A percentile compares a stretch with the other conserved stretches of the same genome.
Evolutionary conservation across 1,284 basidiomycete species (phyloP).

Genomic region (Takashimella koratensis): DNA sequence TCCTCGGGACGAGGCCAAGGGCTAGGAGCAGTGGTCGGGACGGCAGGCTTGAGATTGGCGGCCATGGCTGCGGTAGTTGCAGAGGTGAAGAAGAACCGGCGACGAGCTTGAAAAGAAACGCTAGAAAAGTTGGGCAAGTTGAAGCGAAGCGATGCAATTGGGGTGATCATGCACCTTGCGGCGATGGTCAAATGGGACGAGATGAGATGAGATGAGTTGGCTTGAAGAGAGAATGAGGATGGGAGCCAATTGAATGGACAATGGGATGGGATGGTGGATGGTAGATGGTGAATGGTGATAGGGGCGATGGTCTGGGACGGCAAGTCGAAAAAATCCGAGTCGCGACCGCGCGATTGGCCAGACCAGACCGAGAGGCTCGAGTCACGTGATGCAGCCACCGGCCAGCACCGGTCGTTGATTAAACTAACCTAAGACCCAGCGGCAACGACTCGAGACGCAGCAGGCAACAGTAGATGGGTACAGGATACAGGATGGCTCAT

Average conservation of each 20-base stretch:
- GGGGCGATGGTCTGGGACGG: neutral
- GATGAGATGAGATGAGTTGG: too few relatives aligned
- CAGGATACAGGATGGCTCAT: too few relatives aligned
- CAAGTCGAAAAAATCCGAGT: neutral
- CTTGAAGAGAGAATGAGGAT: neutral
- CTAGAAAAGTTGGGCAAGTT: constrained; percentile 1
- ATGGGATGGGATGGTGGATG: neutral
- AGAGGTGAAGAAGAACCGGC: neutral
- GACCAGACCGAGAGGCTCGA: too few relatives aligned
- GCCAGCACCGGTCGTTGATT: too few relatives aligned
- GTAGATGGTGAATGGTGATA: neutral
- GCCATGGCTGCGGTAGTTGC: neutral
- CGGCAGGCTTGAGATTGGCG: constrained; percentile 27
- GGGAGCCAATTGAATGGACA: neutral
- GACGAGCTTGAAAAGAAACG: neutral
- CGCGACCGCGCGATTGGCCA: too few relatives aligned
- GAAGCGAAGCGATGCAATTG: constrained; percentile 9
- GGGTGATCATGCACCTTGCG: constrained; percentile 17
- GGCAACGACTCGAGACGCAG: too few relatives aligned
- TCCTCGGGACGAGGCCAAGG: constrained; percentile 49
- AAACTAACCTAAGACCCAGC: too few relatives aligned
- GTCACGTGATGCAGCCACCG: too few relatives aligned
- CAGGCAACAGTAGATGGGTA: too few relatives aligned
- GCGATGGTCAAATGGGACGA: neutral
- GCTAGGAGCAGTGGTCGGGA: constrained; percentile 40